These are phyloP conservation scores for Xylaria nigripes DNA, from an alignment of 495 filamentous ascomycete genomes.

Conservation along the genomic window DNA sequence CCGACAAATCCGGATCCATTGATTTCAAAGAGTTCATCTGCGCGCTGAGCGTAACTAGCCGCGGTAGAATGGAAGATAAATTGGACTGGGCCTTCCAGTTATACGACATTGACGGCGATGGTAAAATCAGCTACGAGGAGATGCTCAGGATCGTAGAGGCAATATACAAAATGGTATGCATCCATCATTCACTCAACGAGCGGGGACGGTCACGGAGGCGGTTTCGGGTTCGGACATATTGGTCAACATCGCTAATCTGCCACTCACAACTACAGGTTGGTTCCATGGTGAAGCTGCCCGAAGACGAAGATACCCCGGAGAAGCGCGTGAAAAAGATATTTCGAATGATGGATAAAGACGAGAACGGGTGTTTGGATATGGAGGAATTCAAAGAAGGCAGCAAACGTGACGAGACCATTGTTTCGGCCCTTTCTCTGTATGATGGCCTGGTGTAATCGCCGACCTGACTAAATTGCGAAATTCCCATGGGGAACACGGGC, in stretches of 20 bases:
- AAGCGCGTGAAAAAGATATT: slow-evolving; percentile 98
- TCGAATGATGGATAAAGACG: slow-evolving; percentile 99
- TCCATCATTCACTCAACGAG: not conserved
- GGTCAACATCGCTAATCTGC: slow-evolving; percentile 17
- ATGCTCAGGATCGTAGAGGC: slow-evolving; percentile 98
- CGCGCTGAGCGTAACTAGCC: slow-evolving; percentile 89
- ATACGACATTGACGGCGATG: slow-evolving; percentile 98
- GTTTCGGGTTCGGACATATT: too few relatives aligned
- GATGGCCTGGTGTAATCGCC: slow-evolving; percentile 72
- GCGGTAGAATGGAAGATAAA: slow-evolving; percentile 98
- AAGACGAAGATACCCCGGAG: slow-evolving; percentile 97
- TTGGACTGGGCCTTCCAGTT: slow-evolving; percentile 99
- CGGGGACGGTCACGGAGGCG: not conserved
- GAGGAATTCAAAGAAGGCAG: slow-evolving; percentile 98
- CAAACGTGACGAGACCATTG: slow-evolving; percentile 98
- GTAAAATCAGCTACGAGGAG: slow-evolving; percentile 97
- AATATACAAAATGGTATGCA: slow-evolving; percentile 95
- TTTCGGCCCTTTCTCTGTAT: slow-evolving; percentile 91
- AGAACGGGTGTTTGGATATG: slow-evolving; percentile 88
- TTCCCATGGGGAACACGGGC: not conserved
- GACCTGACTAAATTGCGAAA: not conserved
- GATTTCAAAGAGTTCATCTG: slow-evolving; percentile 99
- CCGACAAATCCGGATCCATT: slow-evolving; percentile 92
- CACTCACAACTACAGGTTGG: slow-evolving; percentile 57
- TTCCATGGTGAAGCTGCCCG: slow-evolving; percentile 97